Percentiles rank a stretch among this genome's conserved stretches.
phyloP scores from a whole-genome alignment of 2,329 filamentous ascomycete species.

The Ascochyta koolunga region DNA sequence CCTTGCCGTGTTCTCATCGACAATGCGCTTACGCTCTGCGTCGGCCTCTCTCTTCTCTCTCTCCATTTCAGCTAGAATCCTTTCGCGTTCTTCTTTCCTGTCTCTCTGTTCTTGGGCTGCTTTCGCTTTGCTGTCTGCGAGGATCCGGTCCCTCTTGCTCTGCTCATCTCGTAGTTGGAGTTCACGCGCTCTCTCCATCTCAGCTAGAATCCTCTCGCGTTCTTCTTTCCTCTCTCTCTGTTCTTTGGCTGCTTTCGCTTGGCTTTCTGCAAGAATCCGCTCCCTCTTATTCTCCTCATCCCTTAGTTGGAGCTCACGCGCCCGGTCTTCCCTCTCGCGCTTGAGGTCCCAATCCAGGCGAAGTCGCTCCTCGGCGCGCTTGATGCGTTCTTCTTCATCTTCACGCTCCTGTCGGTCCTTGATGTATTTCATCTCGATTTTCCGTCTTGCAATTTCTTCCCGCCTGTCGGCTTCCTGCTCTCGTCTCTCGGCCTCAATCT shows the following conservation, averaged over 20 bases:
- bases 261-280: conserved; percentile 45
- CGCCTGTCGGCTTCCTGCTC: conserved; percentile 43
- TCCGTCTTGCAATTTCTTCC: conserved; percentile 45
- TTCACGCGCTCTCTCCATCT: conserved; percentile 18
- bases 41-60: conserved; percentile 24
- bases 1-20: conserved; percentile 40
- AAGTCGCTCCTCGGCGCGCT: conserved; percentile 8
- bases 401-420: conserved; percentile 42
- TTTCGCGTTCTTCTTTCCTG: conserved; percentile 34
- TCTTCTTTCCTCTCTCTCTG: conserved; percentile 44
- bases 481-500: conserved; percentile 41
- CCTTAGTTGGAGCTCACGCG: conserved; percentile 44
- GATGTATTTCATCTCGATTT: conserved; percentile 45
- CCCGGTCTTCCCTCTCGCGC: conserved; percentile 39
- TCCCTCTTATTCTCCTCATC: conserved; percentile 50
- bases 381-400: conserved; percentile 26
- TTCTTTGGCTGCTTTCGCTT: conserved; percentile 49
- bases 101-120: conserved; percentile 48
- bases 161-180: conserved; percentile 48
- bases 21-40: conserved; percentile 36
- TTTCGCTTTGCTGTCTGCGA: conserved; percentile 47
- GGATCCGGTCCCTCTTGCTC: conserved; percentile 47
- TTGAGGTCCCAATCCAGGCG: conserved; percentile 25
- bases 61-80: conserved; percentile 17
- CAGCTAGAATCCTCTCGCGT: conserved; percentile 16